These are phyloP conservation scores for Fusarium nelsonii DNA, from an alignment of 2,329 filamentous ascomycete genomes.

Conservation along the genomic window DNA sequence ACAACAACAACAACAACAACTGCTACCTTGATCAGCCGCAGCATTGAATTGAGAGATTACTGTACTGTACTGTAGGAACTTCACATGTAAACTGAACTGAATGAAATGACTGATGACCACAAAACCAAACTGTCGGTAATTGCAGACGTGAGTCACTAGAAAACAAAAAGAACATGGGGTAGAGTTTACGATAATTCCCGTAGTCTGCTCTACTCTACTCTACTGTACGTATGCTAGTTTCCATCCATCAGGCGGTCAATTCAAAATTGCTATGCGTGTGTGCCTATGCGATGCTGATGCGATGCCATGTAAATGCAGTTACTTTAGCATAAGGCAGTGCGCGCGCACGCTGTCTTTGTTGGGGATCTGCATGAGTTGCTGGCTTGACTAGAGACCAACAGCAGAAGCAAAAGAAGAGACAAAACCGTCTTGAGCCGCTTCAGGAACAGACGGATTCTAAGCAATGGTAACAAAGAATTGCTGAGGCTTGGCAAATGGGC, in stretches of 20 bases:
- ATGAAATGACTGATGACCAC: background rate
- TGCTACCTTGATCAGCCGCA: no score
- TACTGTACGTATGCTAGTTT: background rate
- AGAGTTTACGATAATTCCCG: conserved; percentile 22
- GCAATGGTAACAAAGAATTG: background rate
- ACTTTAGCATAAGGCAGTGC: conserved; percentile 19
- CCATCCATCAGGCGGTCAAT: conserved; percentile 23
- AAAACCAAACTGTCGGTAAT: conserved; percentile 13
- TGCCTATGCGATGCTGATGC: conserved; percentile 1
- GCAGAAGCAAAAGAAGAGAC: background rate
- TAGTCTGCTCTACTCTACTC: conserved; percentile 2
- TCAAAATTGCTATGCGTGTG: background rate
- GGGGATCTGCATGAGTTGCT: conserved; percentile 1
- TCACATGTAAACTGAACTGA: conserved; percentile 3
- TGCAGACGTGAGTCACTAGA: conserved; percentile 8
- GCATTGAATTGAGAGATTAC: background rate
- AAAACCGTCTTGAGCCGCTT: conserved; percentile 10
- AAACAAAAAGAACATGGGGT: conserved; percentile 21
- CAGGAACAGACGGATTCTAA: conserved; percentile 4
- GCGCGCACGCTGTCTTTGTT: conserved; percentile 10
- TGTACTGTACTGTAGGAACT: background rate
- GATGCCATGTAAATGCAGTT: background rate
- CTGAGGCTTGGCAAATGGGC: background rate
- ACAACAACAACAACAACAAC: conserved; percentile 1
- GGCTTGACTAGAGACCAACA: background rate